A percentile compares a stretch with the other conserved stretches of the same genome.
phyloP scores from a whole-genome alignment of 352 stramenopile species.

The Pythium monospermum region DNA sequence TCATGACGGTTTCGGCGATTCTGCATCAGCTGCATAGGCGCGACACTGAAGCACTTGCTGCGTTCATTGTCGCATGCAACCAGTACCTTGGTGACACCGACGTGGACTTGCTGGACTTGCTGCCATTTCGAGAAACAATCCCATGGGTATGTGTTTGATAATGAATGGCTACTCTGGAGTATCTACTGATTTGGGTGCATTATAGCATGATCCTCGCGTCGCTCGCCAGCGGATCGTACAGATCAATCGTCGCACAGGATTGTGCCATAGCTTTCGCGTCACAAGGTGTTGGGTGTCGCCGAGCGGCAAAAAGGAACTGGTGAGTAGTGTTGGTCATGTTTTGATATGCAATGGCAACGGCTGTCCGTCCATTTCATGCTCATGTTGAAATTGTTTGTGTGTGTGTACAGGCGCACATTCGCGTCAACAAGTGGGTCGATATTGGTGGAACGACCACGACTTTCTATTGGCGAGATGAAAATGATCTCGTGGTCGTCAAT shows the following conservation, averaged over 20 bases:
- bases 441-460: constrained; percentile 37
- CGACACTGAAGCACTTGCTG: constrained; percentile 13
- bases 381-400: not conserved
- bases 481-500: constrained; percentile 47
- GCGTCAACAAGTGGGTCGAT: constrained; percentile 50
- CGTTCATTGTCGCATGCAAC: constrained; percentile 19
- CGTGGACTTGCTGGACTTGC: constrained; percentile 24
- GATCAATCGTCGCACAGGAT: constrained; percentile 21
- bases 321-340: constrained; percentile 1
- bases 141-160: constrained; percentile 29
- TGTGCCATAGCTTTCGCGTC: constrained; percentile 21
- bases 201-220: constrained; percentile 24
- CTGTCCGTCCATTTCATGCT: too few relatives aligned
- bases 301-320: constrained; percentile 18
- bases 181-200: too few relatives aligned
- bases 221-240: constrained; percentile 22
- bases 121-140: constrained; percentile 32
- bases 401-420: constrained; percentile 27
- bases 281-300: constrained; percentile 26
- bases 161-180: not conserved
- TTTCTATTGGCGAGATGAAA: constrained; percentile 41
- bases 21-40: constrained; percentile 30
- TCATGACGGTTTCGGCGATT: constrained; percentile 42
- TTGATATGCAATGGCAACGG: too few relatives aligned
- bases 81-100: constrained; percentile 18